These are phyloP conservation scores for Epichloe sp. DNA, from an alignment of 2,329 filamentous ascomycete genomes.

Conservation along the genomic window DNA sequence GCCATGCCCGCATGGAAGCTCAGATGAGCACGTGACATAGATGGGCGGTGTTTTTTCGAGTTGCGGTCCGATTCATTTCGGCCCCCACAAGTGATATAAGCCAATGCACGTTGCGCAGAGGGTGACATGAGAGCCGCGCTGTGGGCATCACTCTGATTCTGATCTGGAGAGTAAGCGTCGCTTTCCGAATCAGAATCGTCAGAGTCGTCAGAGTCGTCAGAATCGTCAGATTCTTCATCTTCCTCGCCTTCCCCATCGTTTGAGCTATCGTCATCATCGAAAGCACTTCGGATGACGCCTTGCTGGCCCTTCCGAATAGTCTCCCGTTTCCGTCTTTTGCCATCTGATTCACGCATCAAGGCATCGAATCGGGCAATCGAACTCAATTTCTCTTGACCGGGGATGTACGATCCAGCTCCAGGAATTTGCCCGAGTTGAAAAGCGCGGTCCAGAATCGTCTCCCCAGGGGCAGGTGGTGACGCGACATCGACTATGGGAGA, in stretches of 20 bases:
- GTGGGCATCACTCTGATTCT: slow-evolving; percentile 12
- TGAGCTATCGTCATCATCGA: slow-evolving; percentile 36
- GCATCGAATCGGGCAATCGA: slow-evolving; percentile 54
- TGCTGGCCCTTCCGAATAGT: slow-evolving; percentile 20
- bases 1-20: slow-evolving; percentile 18
- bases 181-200: slow-evolving; percentile 28
- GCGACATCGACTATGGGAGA: slow-evolving; percentile 27
- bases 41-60: slow-evolving; percentile 19
- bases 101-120: slow-evolving; percentile 34
- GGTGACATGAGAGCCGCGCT: slow-evolving; percentile 26
- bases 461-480: slow-evolving; percentile 40
- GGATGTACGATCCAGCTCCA: slow-evolving; percentile 39
- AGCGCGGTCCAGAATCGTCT: slow-evolving; percentile 54
- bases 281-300: slow-evolving; percentile 31
- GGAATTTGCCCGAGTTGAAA: slow-evolving; percentile 52
- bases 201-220: slow-evolving; percentile 24
- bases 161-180: slow-evolving; percentile 24
- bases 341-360: slow-evolving; percentile 48
- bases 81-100: slow-evolving; percentile 31
- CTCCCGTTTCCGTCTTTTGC: slow-evolving; percentile 30
- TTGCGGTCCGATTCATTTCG: slow-evolving; percentile 23
- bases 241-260: slow-evolving; percentile 23
- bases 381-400: slow-evolving; percentile 49
- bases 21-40: slow-evolving; percentile 18
- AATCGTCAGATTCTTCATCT: slow-evolving; percentile 16